Base-by-base conservation (phyloP, 768 basidiomycete genomes). In the Sporobolomyces roseus region DNA sequence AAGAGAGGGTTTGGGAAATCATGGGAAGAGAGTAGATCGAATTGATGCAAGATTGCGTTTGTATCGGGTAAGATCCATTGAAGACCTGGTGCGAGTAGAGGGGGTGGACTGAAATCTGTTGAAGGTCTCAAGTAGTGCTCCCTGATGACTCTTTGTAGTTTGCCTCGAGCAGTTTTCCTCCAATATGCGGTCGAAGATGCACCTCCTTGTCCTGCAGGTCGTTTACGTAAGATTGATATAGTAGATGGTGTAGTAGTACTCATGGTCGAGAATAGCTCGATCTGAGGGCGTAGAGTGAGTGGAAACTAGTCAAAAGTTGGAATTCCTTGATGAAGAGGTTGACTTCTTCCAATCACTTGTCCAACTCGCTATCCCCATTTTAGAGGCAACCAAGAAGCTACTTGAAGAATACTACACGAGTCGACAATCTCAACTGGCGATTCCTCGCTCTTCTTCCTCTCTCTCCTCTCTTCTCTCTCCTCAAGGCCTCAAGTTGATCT, bases 11-110 rank as follows among this genome's bases (percentile, higher is more conserved):
- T 82, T 0, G 80, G 83, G 74, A 93, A 90, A 2, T 86, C 80
- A 2, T 83, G 80, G 0, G 89, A 90, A 78, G 92, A 89, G 45
- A 98, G 82, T 60, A 98, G 82, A 79, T 99, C 96, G 89, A 98
- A 97, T 90, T 97, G 93, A 21, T 90, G 85, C 17, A 99, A 82
- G 75, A 96, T 91, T 21, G 96, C 85, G 79, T 99, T 99, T 23
- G 94, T 98, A 77, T 99, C 94, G 7, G 93, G 90, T 19, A 99
- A 80, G 32, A 97, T 78, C 76, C 86, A 93, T 75, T 94, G 90
- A 70, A 32, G 81, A 78, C 78, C 93, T 88, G 0, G 80, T 75
- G 7, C 77, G 75, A 59, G 65, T 3, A 33, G 1, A 0, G 74
- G 65, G 8, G 64, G 61, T 0, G 50, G 13, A 2, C 54, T 35